These are phyloP conservation scores for Panicum virgatum DNA, from an alignment of 202 grass and related monocot species.

Conservation along the genomic window DNA sequence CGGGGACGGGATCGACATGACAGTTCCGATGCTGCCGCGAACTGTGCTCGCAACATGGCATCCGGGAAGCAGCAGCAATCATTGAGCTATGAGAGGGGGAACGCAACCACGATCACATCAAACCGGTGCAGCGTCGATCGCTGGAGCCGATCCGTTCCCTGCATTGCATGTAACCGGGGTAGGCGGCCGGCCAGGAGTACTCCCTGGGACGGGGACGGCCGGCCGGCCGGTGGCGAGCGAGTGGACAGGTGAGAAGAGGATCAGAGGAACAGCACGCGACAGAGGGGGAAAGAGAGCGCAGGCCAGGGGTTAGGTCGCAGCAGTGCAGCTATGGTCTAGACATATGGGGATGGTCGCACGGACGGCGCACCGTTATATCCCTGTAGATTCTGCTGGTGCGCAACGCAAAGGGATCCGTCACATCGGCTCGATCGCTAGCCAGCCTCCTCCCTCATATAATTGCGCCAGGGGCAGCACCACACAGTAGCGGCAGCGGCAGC, in stretches of 20 bases:
- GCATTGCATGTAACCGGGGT: background rate
- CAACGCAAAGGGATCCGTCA: constrained; percentile 29
- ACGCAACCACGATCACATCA: background rate
- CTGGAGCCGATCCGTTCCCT: background rate
- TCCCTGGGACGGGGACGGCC: background rate
- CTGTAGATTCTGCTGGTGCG: constrained; percentile 28
- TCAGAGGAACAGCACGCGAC: constrained; percentile 11
- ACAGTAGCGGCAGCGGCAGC: background rate
- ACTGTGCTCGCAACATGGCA: background rate
- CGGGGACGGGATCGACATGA: background rate
- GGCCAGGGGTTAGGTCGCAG: background rate
- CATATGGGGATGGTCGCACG: constrained; percentile 45
- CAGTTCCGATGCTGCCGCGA: constrained; percentile 5
- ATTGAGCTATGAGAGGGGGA: constrained; percentile 27
- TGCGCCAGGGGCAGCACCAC: background rate
- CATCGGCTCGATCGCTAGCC: constrained; percentile 14
- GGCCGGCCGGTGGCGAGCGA: constrained; percentile 14
- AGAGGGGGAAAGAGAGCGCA: constrained; percentile 4
- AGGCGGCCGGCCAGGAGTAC: background rate
- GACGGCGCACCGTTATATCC: constrained; percentile 61
- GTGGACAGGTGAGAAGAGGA: constrained; percentile 36
- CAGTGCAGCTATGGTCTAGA: background rate
- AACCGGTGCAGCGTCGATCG: background rate
- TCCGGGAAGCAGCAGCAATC: constrained; percentile 42
- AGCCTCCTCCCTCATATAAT: constrained; percentile 40